Conservation (phyloP, 2,329 filamentous ascomycete genomes). For the Neocucurbitaria cava region DNA sequence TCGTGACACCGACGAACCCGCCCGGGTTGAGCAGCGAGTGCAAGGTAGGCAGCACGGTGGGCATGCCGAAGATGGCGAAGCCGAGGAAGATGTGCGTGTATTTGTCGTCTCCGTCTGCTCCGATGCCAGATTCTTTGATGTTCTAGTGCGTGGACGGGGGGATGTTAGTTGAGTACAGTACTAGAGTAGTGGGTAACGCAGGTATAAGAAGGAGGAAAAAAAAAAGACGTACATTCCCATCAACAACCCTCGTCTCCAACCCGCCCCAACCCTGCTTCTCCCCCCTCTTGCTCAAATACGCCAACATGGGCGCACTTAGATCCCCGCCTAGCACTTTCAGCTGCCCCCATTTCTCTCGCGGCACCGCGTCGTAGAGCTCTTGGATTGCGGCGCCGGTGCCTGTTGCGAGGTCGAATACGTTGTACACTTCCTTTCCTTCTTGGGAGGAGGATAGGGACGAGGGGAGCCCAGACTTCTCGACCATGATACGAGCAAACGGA, state of each 20-base stretch:
- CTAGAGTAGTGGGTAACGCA: too few relatives aligned
- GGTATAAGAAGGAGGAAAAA: too few relatives aligned
- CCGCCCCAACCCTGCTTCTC: conserved; percentile 26
- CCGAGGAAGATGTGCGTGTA: conserved; percentile 34
- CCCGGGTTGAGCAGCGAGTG: conserved; percentile 10
- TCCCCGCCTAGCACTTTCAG: conserved; percentile 32
- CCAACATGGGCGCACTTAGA: conserved; percentile 28
- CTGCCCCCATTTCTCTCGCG: conserved; percentile 16
- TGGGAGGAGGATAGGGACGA: too few relatives aligned
- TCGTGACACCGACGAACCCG: conserved; percentile 31
- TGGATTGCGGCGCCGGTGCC: conserved; percentile 33
- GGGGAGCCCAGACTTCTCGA: conserved; percentile 11
- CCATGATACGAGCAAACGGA: conserved; percentile 22
- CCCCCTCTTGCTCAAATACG: conserved; percentile 18
- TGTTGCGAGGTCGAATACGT: conserved; percentile 34
- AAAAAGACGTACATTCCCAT: conserved; percentile 18
- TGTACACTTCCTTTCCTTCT: too few relatives aligned
- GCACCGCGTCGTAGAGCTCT: conserved; percentile 23
- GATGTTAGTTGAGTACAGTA: too few relatives aligned
- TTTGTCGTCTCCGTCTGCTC: too few relatives aligned
- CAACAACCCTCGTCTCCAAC: conserved; percentile 20
- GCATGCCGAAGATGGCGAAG: conserved; percentile 31
- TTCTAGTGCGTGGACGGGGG: too few relatives aligned
- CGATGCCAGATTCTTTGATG: too few relatives aligned
- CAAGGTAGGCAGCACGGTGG: conserved; percentile 6